Conservation (phyloP, 331 rosid species). For the Quercus tomentella region DNA sequence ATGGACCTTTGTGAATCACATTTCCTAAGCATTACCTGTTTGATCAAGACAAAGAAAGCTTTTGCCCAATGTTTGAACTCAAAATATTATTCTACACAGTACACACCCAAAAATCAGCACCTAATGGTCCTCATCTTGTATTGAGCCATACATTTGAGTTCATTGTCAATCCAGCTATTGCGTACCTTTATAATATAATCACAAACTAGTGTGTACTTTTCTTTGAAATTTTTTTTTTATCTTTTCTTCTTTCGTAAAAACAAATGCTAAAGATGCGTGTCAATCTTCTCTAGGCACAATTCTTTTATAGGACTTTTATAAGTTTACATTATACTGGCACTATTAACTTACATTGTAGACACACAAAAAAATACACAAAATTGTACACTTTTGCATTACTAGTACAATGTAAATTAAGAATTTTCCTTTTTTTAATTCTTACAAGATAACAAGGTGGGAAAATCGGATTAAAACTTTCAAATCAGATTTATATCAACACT, state of each 20-base stretch:
- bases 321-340: too few species aligned
- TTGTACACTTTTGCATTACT: too few species aligned
- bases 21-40: neutral
- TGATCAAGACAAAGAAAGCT: neutral
- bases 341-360: too few species aligned
- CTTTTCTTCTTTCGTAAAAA: neutral
- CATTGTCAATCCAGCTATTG: too few species aligned
- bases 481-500: neutral
- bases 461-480: neutral
- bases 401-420: too few species aligned
- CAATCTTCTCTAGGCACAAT: neutral
- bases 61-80: neutral
- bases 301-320: neutral
- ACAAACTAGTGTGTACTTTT: neutral
- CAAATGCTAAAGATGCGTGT: neutral
- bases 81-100: neutral
- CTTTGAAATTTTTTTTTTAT: neutral
- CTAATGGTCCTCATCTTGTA: neutral
- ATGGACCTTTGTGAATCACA: neutral
- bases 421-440: neutral
- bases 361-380: too few species aligned
- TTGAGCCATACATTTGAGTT: too few species aligned
- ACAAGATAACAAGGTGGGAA: neutral
- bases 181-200: neutral
- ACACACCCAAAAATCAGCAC: neutral